Conservation (phyloP, 139 green algal species). For the Chlamydomonas schloesseri region DNA sequence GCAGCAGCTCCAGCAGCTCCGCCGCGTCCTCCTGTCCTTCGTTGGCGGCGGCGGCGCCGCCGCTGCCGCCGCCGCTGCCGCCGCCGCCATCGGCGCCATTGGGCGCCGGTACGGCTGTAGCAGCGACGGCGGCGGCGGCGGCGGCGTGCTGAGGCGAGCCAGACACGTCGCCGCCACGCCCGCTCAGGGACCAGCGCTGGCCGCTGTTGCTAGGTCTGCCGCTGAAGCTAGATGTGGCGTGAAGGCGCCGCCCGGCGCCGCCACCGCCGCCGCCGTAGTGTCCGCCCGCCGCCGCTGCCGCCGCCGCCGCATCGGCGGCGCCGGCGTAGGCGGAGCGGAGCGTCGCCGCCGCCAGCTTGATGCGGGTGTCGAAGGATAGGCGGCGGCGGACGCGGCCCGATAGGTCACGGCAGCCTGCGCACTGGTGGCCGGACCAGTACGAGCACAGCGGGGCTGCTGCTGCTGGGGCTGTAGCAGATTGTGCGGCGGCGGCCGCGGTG, state of each 20-base stretch:
- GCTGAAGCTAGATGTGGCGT: too few species aligned
- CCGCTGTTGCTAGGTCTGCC: too few species aligned
- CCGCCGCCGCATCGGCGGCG: neutral
- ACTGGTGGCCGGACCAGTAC: conserved; percentile 13
- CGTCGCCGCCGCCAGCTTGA: neutral
- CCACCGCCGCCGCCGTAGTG: neutral
- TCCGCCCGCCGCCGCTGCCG: too few species aligned
- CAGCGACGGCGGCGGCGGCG: neutral
- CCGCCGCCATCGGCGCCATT: too few species aligned
- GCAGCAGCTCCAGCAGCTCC: neutral
- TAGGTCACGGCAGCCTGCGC: neutral
- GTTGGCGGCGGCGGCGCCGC: neutral
- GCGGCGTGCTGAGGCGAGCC: too few species aligned
- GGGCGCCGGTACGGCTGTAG: too few species aligned
- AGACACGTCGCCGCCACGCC: too few species aligned
- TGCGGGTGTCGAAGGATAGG: neutral
- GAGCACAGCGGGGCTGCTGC: too few species aligned
- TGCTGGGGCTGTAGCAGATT: too few species aligned
- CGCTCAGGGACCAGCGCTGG: too few species aligned
- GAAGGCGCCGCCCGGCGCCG: neutral
- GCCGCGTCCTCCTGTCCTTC: neutral
- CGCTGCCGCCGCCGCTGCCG: neutral
- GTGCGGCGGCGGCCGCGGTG: neutral
- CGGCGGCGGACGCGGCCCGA: too few species aligned
- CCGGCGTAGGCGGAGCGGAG: neutral